Evolutionary conservation across 1,139 yeast species (phyloP).

Genomic region (Saccharomyces hybrid): DNA sequence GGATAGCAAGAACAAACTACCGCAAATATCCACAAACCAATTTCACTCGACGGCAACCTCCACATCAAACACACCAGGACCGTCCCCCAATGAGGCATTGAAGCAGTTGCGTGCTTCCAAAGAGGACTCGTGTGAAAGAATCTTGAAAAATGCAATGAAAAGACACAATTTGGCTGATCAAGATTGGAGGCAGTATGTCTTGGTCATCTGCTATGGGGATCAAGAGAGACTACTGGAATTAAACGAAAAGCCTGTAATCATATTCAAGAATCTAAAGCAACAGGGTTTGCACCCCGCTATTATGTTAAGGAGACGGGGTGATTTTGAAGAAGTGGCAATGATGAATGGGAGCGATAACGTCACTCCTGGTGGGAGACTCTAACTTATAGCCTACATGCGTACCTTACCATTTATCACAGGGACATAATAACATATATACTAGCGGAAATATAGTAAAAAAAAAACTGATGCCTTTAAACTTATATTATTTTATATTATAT

Average conservation of each 20-base stretch:
- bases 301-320: slow-evolving; percentile 81
- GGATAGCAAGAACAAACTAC: neutral
- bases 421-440: neutral
- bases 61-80: slow-evolving; percentile 8
- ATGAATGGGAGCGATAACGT: slow-evolving; percentile 10
- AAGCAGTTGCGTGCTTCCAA: slow-evolving; percentile 82
- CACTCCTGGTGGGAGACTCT: slow-evolving; percentile 31
- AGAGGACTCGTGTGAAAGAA: slow-evolving; percentile 87
- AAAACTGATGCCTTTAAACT: neutral
- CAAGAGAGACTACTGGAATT: slow-evolving; percentile 77
- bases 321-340: slow-evolving; percentile 29
- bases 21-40: neutral
- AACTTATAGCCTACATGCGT: neutral
- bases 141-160: slow-evolving; percentile 82
- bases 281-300: slow-evolving; percentile 87
- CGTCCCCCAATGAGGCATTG: slow-evolving; percentile 52
- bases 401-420: too few species aligned
- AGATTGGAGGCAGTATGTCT: slow-evolving; percentile 85
- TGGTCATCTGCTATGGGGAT: slow-evolving; percentile 90
- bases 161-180: slow-evolving; percentile 72
- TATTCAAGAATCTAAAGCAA: slow-evolving; percentile 83
- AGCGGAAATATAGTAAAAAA: neutral
- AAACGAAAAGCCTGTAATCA: slow-evolving; percentile 81
- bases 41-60: slow-evolving; percentile 6
- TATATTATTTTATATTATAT: neutral